Evolutionary conservation across 176 grass and related monocot species (phyloP), one percentile per base, ranked within the genome.

Genomic region (Zoysia pacifica): DNA sequence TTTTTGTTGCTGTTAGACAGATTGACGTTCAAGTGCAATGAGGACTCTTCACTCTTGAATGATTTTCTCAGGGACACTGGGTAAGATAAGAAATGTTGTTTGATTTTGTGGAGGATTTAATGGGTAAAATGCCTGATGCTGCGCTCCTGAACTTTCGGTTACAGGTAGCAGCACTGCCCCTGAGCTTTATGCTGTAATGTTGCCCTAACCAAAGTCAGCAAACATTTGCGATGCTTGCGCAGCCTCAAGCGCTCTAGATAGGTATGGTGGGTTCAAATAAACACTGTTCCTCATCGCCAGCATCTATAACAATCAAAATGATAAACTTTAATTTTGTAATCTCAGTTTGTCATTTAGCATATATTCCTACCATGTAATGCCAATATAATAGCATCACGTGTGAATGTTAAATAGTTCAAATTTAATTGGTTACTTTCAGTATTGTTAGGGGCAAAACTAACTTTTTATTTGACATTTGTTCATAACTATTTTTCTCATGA

Each of bases 241-340:
- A 85, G 88, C 78, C 46, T 94, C 89, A 68, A 94, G 85, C 48
- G 85, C 87, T 74, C 91, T 89, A 51, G 89, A 92, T 50, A 94
- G 50, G 73, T 91, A 97, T 0, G 79, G 90, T 65, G 89, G 88
- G 75, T 94, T 86, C 71, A 97, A 81, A 78, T 89, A 92, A 86
- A 97, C 79, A 49, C 92, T 90, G 43, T 97, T 94, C 88, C 92
- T 88, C 95, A 97, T 89, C 56, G 95, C 92, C 48, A 97, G 18
- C 88, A 97, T 97, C 95, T 97, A 83, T 11, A 48, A 77, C 13
- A 76, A 81, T 51, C 28, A 28, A 64, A 39, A 72, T 11, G 49
- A 10, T 40, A 45, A 43, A 44, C 36, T 36, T 56, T 63, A 13
- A 65, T 20, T 45, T 70, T 67, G 5, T 43, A 18, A 20, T n/a